Evolutionary conservation across 148 eudicot genomes (phyloP), one percentile per base, ranked within the genome.

Genomic region (Spergularia marina): DNA sequence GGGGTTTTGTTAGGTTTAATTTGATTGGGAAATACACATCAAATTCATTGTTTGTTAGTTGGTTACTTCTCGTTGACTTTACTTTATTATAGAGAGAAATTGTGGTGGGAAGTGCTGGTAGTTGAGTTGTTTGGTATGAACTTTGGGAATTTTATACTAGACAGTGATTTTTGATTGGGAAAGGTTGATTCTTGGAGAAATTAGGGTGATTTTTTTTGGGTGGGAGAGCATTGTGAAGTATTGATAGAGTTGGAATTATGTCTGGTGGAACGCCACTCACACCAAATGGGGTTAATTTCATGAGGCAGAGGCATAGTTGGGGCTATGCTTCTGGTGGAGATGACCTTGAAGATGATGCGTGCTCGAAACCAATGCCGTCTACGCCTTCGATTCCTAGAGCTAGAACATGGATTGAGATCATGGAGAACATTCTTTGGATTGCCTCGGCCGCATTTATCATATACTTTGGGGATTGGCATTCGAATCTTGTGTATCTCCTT

Each of bases 271-370:
- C 65, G 12, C 75, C 75, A 9, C 23, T 57, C 13, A 77, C 96
- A 56, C 98, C 98, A 61, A 79, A 73, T 74, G 91, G 86, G 72
- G 78, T 86, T 73, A 83, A 84, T 69, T 85, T 82, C 64, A 87
- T 93, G 86, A 91, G 98, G 85, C 96, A 89, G 82, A 93, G 98
- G 82, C 91, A 91, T 81, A 91, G 93, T 68, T 90, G 90, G 83
- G 98, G 96, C 21, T 93, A 93, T 82, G 83, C 85, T 65, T 92
- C 98, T 0, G 84, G 98, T 20, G 85, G 93, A 18, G 98, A 91
- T 55, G 98, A 93, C 57, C 86, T 93, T 51, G 98, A 93, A 70
- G 98, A 93, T 68, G 96, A 93, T 88, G 98, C 96, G 0, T 87
- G 92, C 77, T 93, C 98, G 40, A 89, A 86, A 80, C 74, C 85